Conservation (phyloP, 176 grass and related monocot species). For the Zea luxurians region DNA sequence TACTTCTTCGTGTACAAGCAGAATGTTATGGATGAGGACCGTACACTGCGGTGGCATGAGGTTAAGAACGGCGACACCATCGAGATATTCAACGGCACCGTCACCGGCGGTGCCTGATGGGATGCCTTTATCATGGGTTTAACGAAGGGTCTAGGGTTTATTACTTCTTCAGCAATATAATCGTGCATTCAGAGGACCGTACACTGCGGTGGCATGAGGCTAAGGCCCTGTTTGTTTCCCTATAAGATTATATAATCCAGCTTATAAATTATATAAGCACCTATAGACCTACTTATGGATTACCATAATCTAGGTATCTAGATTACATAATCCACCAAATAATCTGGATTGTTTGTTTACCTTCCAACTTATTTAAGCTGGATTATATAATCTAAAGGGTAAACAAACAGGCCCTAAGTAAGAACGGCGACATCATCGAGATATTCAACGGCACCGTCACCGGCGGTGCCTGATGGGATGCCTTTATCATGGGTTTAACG, state of each 20-base stretch:
- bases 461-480: slow-evolving; percentile 16
- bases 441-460: slow-evolving; percentile 58
- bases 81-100: slow-evolving; percentile 55
- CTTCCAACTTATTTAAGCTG: no score
- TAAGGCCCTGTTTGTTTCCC: no score
- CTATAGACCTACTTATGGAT: no score
- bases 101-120: slow-evolving; percentile 35
- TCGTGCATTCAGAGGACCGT: background rate
- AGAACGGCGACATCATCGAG: slow-evolving; percentile 55
- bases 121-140: background rate
- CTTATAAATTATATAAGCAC: no score
- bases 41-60: slow-evolving; percentile 60
- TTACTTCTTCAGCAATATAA: background rate
- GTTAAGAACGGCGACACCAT: slow-evolving; percentile 58
- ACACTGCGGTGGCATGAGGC: no score
- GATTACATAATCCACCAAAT: no score
- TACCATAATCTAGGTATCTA: no score
- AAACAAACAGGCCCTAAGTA: no score
- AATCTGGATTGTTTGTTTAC: no score
- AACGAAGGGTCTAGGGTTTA: background rate
- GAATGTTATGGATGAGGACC: slow-evolving; percentile 64
- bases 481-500: background rate
- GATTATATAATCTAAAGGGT: no score
- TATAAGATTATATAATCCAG: no score
- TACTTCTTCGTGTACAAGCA: slow-evolving; percentile 66